phyloP scores from a whole-genome alignment of 352 stramenopile species.

The Blastocystis sp. region DNA sequence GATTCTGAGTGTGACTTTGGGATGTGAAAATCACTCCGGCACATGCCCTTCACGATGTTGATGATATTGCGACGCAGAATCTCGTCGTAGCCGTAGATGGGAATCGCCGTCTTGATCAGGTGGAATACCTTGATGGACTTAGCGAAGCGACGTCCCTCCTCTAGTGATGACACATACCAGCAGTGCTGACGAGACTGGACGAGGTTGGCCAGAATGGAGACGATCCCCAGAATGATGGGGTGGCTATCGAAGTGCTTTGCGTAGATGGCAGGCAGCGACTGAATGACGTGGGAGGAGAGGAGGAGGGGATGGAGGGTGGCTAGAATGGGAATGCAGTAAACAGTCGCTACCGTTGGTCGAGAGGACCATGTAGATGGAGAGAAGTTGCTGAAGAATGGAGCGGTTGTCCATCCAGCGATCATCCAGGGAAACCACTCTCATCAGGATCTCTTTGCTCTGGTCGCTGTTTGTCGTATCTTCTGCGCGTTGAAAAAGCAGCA shows the following conservation, averaged over 20 bases:
- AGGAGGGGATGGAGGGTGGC: conserved; percentile 1
- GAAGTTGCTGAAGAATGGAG: conserved; percentile 9
- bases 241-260: not conserved
- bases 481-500: not conserved
- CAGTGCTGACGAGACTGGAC: not conserved
- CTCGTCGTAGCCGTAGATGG: conserved; percentile 1
- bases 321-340: not conserved
- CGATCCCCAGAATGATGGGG: not conserved
- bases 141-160: conserved; percentile 20
- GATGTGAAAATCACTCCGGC: not conserved
- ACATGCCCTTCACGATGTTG: not conserved
- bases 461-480: not conserved
- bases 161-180: not conserved
- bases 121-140: conserved; percentile 7
- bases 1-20: not conserved
- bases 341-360: not conserved
- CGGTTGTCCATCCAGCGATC: conserved; percentile 6
- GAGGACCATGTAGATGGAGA: conserved; percentile 33
- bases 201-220: conserved; percentile 25
- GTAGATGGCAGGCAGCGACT: not conserved
- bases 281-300: not conserved
- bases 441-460: not conserved
- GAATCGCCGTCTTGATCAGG: not conserved
- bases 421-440: not conserved
- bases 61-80: conserved; percentile 5